These are phyloP conservation scores for Lactifluus hygrophoroides DNA, from an alignment of 768 basidiomycete species.

Conservation along the genomic window DNA sequence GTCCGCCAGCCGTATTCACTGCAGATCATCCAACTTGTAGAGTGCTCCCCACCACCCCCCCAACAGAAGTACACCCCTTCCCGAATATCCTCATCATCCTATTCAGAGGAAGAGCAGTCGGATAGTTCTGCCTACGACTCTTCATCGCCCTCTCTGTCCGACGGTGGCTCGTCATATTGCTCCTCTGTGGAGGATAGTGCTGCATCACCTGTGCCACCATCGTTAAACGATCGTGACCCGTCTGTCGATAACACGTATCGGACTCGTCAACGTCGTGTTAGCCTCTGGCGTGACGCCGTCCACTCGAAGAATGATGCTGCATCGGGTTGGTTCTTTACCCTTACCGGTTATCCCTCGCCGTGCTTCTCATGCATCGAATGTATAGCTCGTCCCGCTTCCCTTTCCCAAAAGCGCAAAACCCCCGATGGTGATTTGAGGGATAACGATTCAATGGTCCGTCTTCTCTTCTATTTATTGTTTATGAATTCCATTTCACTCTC, in stretches of 20 bases:
- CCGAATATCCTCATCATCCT: conserved; percentile 25
- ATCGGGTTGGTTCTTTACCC: conserved; percentile 7
- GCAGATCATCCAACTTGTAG: conserved; percentile 21
- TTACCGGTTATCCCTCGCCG: neutral
- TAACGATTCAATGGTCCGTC: conserved; percentile 7
- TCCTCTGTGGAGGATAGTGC: conserved; percentile 44
- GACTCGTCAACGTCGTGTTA: conserved; percentile 55
- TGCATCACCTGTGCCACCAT: conserved; percentile 16
- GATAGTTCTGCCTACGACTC: conserved; percentile 31
- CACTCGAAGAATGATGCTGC: conserved; percentile 32
- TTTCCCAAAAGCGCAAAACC: conserved; percentile 18
- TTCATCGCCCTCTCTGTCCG: conserved; percentile 36
- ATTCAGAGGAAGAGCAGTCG: conserved; percentile 20
- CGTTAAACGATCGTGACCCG: conserved; percentile 14
- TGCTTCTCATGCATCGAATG: neutral
- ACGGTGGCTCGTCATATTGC: conserved; percentile 58
- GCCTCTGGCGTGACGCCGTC: conserved; percentile 56
- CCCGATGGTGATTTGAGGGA: conserved; percentile 13
- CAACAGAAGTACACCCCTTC: conserved; percentile 24
- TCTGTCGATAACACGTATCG: conserved; percentile 43
- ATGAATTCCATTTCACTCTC: conserved; percentile 8
- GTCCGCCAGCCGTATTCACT: conserved; percentile 18
- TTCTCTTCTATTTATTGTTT: neutral
- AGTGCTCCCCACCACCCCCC: conserved; percentile 22
- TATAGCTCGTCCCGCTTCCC: conserved; percentile 7